A percentile compares a stretch with the other conserved stretches of the same genome.
Evolutionary conservation across 2,329 filamentous ascomycete genomes (phyloP).

Genomic region (Colletotrichum euphorbiae): DNA sequence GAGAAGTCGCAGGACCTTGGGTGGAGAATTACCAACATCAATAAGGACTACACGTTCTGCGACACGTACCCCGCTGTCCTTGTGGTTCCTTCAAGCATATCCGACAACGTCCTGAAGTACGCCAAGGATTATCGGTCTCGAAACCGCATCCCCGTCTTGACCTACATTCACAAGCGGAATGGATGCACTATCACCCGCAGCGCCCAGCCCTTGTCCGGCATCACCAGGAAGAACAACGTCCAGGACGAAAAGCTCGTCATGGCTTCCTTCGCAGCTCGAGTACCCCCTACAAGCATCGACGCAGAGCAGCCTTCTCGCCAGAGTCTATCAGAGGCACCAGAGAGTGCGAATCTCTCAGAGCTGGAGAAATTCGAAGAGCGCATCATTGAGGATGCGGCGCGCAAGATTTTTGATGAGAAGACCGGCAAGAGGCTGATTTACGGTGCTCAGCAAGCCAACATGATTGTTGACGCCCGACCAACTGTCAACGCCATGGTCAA

Average conservation of each 20-base stretch:
- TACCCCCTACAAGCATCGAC: slow-evolving; percentile 51
- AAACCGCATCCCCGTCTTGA: slow-evolving; percentile 86
- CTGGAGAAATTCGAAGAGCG: slow-evolving; percentile 77
- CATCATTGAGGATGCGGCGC: slow-evolving; percentile 63
- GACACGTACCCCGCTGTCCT: slow-evolving; percentile 91
- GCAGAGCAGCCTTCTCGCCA: slow-evolving; percentile 55
- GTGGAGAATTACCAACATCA: slow-evolving; percentile 93
- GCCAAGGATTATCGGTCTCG: slow-evolving; percentile 90
- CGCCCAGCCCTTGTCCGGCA: slow-evolving; percentile 89
- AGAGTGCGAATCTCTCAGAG: slow-evolving; percentile 64
- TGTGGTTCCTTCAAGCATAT: slow-evolving; percentile 87
- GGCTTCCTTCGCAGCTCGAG: slow-evolving; percentile 86
- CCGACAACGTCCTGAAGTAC: slow-evolving; percentile 97
- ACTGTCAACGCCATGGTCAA: slow-evolving; percentile 95
- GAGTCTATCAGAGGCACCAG: slow-evolving; percentile 64
- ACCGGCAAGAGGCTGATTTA: slow-evolving; percentile 77
- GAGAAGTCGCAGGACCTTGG: slow-evolving; percentile 80
- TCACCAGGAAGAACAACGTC: slow-evolving; percentile 88
- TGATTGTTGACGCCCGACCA: slow-evolving; percentile 95
- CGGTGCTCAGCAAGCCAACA: slow-evolving; percentile 90
- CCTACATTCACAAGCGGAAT: slow-evolving; percentile 96
- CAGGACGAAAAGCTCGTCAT: slow-evolving; percentile 95
- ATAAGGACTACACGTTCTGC: slow-evolving; percentile 89
- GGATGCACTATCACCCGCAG: slow-evolving; percentile 97
- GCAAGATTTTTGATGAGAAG: slow-evolving; percentile 66